Conservation (phyloP, 1,284 basidiomycete genomes). For the Cryptococcus depauperatus region DNA sequence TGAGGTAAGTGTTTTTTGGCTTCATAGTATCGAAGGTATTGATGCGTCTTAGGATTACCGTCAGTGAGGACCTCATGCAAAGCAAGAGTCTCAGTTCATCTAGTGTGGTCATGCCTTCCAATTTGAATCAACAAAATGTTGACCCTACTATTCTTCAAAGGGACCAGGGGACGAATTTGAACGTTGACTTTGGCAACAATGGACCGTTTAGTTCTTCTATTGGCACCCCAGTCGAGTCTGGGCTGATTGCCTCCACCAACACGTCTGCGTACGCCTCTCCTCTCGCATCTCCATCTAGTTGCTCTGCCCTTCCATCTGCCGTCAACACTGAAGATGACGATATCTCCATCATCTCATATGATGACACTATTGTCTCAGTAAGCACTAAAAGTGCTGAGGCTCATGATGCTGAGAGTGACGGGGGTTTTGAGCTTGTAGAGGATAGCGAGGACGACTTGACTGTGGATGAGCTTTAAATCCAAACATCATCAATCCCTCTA, state of each 20-base stretch:
- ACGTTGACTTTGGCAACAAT: neutral
- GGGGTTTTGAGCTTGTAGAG: conserved; percentile 7
- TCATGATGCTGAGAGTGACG: conserved; percentile 6
- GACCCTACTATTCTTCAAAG: neutral
- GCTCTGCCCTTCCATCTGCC: neutral
- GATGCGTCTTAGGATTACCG: conserved; percentile 7
- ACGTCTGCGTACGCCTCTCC: neutral
- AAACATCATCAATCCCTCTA: neutral
- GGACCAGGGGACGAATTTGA: neutral
- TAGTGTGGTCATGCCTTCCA: conserved; percentile 13
- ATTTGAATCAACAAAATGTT: neutral
- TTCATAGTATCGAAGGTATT: neutral
- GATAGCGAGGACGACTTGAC: conserved; percentile 14
- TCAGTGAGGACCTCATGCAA: conserved; percentile 4
- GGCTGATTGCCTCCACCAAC: neutral
- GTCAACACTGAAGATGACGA: conserved; percentile 6
- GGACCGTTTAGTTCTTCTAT: neutral
- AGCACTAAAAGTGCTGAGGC: conserved; percentile 10
- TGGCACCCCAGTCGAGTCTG: neutral
- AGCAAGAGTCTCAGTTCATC: conserved; percentile 6
- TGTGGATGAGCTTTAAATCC: conserved; percentile 13
- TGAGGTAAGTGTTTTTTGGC: conserved; percentile 20
- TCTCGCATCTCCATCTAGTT: neutral
- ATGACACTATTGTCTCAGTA: conserved; percentile 7
- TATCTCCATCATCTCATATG: conserved; percentile 8